Evolutionary conservation across 805 yeast species (phyloP).

Genomic region (Candida sonorensis): DNA sequence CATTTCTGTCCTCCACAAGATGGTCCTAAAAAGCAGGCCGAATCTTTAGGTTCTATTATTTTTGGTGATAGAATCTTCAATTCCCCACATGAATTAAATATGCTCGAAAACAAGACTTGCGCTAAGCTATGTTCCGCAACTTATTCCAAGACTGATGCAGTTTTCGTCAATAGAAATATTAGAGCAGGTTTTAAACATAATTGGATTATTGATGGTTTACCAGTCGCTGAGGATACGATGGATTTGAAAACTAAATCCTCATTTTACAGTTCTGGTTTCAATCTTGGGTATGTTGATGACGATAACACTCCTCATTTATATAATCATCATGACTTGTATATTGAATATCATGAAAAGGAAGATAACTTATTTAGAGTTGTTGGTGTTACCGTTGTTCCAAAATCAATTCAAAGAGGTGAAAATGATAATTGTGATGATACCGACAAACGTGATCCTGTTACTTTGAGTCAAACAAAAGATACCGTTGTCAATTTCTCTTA

Average conservation of each 20-base stretch:
- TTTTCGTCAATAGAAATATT: constrained; percentile 72
- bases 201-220: constrained; percentile 93
- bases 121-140: constrained; percentile 52
- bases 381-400: constrained; percentile 76
- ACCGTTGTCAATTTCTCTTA: constrained; percentile 74
- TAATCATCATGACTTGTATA: constrained; percentile 72
- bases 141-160: constrained; percentile 61
- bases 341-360: constrained; percentile 78
- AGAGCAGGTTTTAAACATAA: constrained; percentile 80
- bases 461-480: constrained; percentile 41
- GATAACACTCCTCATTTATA: constrained; percentile 48
- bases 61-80: constrained; percentile 95
- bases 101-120: constrained; percentile 72
- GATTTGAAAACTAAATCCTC: constrained; percentile 53
- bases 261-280: constrained; percentile 78
- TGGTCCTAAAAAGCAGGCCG: constrained; percentile 69
- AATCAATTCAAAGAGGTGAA: constrained; percentile 34
- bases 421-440: constrained; percentile 13
- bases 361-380: constrained; percentile 75
- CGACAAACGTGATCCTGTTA: constrained; percentile 30
- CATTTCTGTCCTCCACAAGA: constrained; percentile 75
- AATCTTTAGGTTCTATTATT: constrained; percentile 84
- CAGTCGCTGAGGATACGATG: constrained; percentile 63
- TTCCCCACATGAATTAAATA: constrained; percentile 77
- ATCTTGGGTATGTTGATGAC: constrained; percentile 63